Evolutionary conservation across 2,329 filamentous ascomycete genomes (phyloP).

Genomic region (Cadophora sp.): DNA sequence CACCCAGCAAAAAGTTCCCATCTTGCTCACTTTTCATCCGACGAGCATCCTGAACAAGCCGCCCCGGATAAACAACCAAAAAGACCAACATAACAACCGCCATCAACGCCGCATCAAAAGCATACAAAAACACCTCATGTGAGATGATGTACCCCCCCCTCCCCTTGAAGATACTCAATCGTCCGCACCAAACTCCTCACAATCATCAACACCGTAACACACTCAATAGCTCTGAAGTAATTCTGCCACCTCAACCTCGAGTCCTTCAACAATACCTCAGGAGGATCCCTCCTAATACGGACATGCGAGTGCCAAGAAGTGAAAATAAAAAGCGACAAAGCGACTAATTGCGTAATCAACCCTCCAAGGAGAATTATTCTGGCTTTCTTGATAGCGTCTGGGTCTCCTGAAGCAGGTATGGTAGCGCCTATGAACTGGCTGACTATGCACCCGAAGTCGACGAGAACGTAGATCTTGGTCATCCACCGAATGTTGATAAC

Average conservation of each 20-base stretch:
- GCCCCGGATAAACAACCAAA: background rate
- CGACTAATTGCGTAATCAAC: background rate
- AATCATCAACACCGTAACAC: background rate
- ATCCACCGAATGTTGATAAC: background rate
- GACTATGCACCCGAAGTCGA: constrained; percentile 5
- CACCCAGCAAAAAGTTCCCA: background rate
- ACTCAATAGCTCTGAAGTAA: background rate
- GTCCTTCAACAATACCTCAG: background rate
- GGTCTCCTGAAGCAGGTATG: constrained; percentile 2
- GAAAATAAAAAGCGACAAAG: constrained; percentile 1
- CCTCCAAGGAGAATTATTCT: background rate
- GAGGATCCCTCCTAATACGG: background rate
- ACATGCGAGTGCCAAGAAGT: background rate
- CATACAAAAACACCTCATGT: constrained; percentile 9
- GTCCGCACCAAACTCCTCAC: constrained; percentile 5
- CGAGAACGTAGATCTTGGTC: constrained; percentile 4
- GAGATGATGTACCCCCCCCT: background rate
- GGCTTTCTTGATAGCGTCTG: background rate
- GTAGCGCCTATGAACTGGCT: constrained; percentile 6
- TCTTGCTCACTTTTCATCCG: background rate
- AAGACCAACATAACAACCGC: constrained; percentile 1
- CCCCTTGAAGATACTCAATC: constrained; percentile 9
- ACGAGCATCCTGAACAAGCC: background rate
- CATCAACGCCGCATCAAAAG: constrained; percentile 6
- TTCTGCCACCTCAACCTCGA: background rate